A percentile compares a stretch with the other conserved stretches of the same genome.
phyloP scores from a whole-genome alignment of 2,329 filamentous ascomycete species.

The Aureobasidium mangrovei region DNA sequence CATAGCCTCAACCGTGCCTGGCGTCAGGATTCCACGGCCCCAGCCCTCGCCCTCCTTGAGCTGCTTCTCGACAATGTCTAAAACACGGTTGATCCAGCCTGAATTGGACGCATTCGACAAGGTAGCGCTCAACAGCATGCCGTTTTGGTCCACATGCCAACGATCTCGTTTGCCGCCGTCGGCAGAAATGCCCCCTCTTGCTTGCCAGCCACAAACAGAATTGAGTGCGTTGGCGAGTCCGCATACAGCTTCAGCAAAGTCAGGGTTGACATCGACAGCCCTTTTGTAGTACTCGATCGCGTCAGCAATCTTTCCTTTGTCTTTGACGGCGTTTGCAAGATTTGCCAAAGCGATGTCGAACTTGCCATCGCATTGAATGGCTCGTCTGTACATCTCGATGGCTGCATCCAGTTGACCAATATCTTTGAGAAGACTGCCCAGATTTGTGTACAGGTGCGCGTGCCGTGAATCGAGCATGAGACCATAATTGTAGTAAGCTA shows the following conservation, averaged over 20 bases:
- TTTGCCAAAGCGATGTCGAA: conserved; percentile 98
- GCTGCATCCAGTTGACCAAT: conserved; percentile 86
- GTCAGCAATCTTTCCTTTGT: conserved; percentile 84
- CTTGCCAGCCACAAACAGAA: conserved; percentile 91
- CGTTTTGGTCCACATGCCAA: conserved; percentile 84
- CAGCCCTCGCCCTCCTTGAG: conserved; percentile 77
- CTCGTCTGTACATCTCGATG: conserved; percentile 94
- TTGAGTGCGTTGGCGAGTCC: conserved; percentile 91
- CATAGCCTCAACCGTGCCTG: conserved; percentile 32
- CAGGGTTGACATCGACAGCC: conserved; percentile 82
- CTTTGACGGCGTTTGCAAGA: conserved; percentile 93
- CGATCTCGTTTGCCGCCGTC: conserved; percentile 66
- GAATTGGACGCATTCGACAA: conserved; percentile 50
- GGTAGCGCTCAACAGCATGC: conserved; percentile 69
- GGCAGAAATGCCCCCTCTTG: conserved; percentile 76
- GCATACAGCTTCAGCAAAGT: conserved; percentile 95
- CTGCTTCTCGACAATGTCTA: conserved; percentile 83
- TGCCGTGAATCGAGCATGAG: conserved; percentile 77
- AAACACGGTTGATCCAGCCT: conserved; percentile 83
- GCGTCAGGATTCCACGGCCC: conserved; percentile 62
- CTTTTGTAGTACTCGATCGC: conserved; percentile 87
- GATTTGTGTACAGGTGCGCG: conserved; percentile 92
- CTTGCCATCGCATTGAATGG: conserved; percentile 81
- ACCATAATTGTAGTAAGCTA: conserved; percentile 94
- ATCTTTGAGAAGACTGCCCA: conserved; percentile 91